These are phyloP conservation scores for Salvia splendens DNA, from an alignment of 257 asterid species.

Conservation along the genomic window DNA sequence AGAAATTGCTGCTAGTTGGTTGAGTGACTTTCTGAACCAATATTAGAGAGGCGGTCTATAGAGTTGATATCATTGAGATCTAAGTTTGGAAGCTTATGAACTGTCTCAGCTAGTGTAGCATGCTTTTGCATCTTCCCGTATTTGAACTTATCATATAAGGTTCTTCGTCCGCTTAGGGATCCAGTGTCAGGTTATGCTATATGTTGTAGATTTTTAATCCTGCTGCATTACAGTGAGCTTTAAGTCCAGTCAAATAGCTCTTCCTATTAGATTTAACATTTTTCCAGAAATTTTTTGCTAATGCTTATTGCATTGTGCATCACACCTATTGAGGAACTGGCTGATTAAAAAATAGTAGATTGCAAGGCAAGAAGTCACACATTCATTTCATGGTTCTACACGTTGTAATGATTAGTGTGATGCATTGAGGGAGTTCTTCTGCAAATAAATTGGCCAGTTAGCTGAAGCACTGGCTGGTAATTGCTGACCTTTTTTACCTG, in stretches of 20 bases:
- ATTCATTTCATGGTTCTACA: conserved; percentile 7
- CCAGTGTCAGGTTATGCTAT: not conserved
- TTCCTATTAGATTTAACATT: conserved; percentile 13
- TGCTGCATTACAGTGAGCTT: not conserved
- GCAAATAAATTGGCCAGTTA: conserved; percentile 10
- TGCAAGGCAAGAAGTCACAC: conserved; percentile 1
- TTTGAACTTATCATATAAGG: not conserved
- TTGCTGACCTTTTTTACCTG: conserved; percentile 29
- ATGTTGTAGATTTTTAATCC: conserved; percentile 2
- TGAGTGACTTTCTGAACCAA: not conserved
- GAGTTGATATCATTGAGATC: conserved; percentile 12
- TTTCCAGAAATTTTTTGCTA: conserved; percentile 1
- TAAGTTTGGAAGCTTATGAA: not conserved
- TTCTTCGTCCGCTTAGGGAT: not conserved
- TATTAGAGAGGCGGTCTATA: not conserved
- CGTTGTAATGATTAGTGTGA: conserved; percentile 25
- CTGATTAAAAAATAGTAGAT: not conserved
- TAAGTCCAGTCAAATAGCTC: not conserved
- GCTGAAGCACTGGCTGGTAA: conserved; percentile 22
- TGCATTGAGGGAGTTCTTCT: conserved; percentile 22
- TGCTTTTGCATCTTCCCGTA: not conserved
- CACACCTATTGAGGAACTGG: not conserved
- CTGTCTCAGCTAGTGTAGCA: conserved; percentile 9
- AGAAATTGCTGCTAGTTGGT: conserved; percentile 4
- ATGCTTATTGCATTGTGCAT: conserved; percentile 3